phyloP scores from a whole-genome alignment of 805 yeast genomes.

The Saturnispora besseyi region DNA sequence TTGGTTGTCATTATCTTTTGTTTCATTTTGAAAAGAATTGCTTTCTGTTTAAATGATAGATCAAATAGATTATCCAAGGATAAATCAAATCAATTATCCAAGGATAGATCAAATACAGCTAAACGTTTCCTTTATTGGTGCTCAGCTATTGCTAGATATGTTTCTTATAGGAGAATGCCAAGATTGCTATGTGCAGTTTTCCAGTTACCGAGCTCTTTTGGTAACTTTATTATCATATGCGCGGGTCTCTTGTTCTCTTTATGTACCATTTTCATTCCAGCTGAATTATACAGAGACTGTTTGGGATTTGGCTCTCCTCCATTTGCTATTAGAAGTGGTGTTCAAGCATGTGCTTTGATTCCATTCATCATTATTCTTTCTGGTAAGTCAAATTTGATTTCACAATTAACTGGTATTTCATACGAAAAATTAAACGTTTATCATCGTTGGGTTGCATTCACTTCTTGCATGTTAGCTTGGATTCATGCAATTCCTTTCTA shows the following conservation, averaged over 20 bases:
- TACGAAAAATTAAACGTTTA: constrained; percentile 46
- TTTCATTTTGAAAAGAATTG: constrained; percentile 26
- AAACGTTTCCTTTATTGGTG: constrained; percentile 15
- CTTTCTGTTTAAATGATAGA: constrained; percentile 16
- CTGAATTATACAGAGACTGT: constrained; percentile 43
- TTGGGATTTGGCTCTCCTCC: constrained; percentile 53
- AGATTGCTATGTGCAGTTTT: constrained; percentile 25
- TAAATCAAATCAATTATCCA: constrained; percentile 4
- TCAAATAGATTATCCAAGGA: constrained; percentile 9
- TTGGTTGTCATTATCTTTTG: constrained; percentile 31
- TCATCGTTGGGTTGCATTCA: constrained; percentile 41
- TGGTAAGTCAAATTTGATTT: constrained; percentile 44
- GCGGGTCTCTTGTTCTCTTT: constrained; percentile 29
- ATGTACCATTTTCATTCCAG: constrained; percentile 34
- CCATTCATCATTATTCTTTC: constrained; percentile 43
- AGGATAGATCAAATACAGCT: constrained; percentile 1
- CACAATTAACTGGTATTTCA: constrained; percentile 42
- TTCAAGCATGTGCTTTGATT: constrained; percentile 40
- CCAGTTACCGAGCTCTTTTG: constrained; percentile 33
- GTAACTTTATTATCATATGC: constrained; percentile 27
- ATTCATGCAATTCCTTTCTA: constrained; percentile 46
- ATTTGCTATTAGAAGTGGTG: constrained; percentile 43
- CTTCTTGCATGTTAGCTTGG: constrained; percentile 34
- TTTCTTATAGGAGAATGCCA: constrained; percentile 29
- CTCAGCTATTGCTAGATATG: constrained; percentile 24